phyloP scores from a whole-genome alignment of 2,329 filamentous ascomycete genomes.

The Tolypocladium tropicale region DNA sequence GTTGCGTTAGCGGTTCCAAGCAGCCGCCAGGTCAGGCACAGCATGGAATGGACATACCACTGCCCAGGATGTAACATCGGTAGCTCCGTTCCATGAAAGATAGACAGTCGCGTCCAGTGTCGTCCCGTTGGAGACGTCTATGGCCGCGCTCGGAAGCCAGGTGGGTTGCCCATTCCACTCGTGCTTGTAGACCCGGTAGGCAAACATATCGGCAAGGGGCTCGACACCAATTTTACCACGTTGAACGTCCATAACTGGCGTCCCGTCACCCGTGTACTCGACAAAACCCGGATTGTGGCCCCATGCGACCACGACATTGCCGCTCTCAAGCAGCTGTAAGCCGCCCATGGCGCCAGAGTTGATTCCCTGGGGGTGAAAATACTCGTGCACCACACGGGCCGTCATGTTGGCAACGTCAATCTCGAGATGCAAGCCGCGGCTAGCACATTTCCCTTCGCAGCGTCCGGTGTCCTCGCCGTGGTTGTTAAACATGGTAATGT shows the following conservation, averaged over 20 bases:
- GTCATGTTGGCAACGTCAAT: constrained; percentile 19
- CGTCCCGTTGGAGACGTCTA: neutral
- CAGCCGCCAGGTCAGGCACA: no score
- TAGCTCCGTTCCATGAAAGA: neutral
- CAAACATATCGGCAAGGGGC: constrained; percentile 14
- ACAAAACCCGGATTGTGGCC: neutral
- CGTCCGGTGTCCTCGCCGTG: constrained; percentile 19
- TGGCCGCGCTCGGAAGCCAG: constrained; percentile 16
- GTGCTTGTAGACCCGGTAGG: constrained; percentile 16
- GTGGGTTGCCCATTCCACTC: constrained; percentile 16
- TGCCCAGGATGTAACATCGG: neutral
- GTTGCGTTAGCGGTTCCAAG: neutral
- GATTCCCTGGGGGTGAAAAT: constrained; percentile 15
- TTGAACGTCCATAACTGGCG: neutral
- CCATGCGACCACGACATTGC: constrained; percentile 14
- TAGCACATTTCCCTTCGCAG: constrained; percentile 9
- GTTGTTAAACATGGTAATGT: constrained; percentile 29
- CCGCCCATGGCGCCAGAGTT: constrained; percentile 17
- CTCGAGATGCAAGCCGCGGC: constrained; percentile 12
- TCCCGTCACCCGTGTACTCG: neutral
- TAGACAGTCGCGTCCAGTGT: neutral
- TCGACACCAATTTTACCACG: constrained; percentile 11
- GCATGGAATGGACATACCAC: neutral
- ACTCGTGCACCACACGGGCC: constrained; percentile 16
- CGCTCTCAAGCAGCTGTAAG: constrained; percentile 14